Percentiles rank a stretch among this genome's conserved stretches.
phyloP scores from a whole-genome alignment of 78 protist genomes.

The Planoprotostelium fungivorum region DNA sequence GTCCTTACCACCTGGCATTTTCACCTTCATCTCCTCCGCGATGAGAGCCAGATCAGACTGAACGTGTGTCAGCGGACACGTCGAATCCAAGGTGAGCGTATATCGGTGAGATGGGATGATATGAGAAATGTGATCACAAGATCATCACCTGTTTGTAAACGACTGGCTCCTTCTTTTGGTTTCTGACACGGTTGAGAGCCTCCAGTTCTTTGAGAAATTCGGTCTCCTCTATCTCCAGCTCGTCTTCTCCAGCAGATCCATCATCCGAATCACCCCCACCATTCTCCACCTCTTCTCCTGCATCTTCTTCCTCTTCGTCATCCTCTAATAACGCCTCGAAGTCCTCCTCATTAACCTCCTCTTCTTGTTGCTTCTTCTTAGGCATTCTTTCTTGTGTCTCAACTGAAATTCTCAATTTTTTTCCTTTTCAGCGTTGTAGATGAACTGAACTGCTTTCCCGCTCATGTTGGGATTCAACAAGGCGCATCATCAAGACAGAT shows the following conservation, averaged over 20 bases:
- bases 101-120: too few relatives aligned
- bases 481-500: too few relatives aligned
- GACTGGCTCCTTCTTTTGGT: background rate
- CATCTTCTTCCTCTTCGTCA: background rate
- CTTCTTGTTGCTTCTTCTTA: background rate
- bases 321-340: background rate
- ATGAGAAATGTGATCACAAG: too few relatives aligned
- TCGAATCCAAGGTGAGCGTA: too few relatives aligned
- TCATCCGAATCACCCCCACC: too few relatives aligned
- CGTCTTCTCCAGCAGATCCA: background rate
- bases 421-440: too few relatives aligned
- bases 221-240: background rate
- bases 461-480: too few relatives aligned
- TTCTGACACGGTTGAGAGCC: background rate
- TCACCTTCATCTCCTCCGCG: background rate
- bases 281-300: background rate
- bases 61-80: too few relatives aligned
- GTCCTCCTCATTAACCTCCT: background rate
- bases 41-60: background rate
- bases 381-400: background rate
- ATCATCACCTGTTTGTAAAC: background rate
- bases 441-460: too few relatives aligned
- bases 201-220: background rate
- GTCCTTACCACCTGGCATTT: background rate
- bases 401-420: too few relatives aligned